Percentiles rank a stretch among this genome's conserved stretches.
Evolutionary conservation across 257 asterid species (phyloP).

Genomic region (Nicotiana paniculata): DNA sequence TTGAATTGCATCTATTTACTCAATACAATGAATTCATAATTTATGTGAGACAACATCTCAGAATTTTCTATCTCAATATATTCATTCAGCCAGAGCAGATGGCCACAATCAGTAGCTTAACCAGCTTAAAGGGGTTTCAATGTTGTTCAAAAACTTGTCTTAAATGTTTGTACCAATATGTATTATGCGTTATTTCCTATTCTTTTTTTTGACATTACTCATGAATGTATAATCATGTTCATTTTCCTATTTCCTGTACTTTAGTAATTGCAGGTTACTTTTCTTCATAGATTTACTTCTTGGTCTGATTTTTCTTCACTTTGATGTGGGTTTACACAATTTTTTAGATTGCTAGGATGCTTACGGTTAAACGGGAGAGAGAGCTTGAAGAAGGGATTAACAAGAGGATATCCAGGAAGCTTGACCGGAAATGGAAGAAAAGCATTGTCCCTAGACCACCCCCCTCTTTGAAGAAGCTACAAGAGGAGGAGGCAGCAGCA

Average conservation of each 20-base stretch:
- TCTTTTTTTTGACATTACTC: background rate
- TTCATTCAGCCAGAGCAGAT: background rate
- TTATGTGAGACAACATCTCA: background rate
- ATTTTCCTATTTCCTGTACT: background rate
- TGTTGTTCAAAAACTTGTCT: background rate
- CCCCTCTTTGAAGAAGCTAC: slow-evolving; percentile 71
- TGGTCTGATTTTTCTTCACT: background rate
- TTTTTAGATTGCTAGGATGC: slow-evolving; percentile 74
- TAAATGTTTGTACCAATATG: background rate
- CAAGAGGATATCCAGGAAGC: slow-evolving; percentile 85
- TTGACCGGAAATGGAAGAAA: slow-evolving; percentile 87
- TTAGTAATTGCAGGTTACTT: background rate
- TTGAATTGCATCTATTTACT: background rate
- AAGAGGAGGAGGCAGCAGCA: slow-evolving; percentile 68
- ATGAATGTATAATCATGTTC: background rate
- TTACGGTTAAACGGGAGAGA: slow-evolving; percentile 88
- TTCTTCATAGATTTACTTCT: background rate
- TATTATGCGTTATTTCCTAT: background rate
- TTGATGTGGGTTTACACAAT: background rate
- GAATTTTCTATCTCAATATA: background rate
- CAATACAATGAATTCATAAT: background rate
- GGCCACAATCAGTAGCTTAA: background rate
- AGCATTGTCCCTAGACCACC: slow-evolving; percentile 93
- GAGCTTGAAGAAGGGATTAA: slow-evolving; percentile 88
- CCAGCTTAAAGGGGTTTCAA: background rate